Base-by-base conservation (phyloP, 163 green algal species). In the Trebouxiophyceae sp. region DNA sequence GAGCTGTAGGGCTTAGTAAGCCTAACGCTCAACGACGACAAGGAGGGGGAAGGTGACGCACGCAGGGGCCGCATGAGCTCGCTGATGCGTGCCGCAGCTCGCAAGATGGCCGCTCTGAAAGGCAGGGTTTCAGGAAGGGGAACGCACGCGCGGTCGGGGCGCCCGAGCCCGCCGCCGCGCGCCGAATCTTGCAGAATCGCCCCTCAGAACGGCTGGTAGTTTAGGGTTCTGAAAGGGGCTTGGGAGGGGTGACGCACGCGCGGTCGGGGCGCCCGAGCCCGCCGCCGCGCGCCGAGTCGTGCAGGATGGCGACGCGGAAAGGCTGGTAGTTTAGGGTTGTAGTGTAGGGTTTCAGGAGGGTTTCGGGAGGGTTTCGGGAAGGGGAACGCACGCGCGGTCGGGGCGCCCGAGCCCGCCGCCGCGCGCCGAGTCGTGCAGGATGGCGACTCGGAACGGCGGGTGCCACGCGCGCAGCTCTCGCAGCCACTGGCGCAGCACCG, bases 401-500 rank as follows among this genome's bases (percentile, higher is more conserved):
- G 60, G 60, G 3, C 60, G 44, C 6, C 44, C 26, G 2, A 26
- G 33, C 1, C 24, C 16, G 26, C 60, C 45, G 44, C 28, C 12
- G 27, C 45, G 27, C 44, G 39, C 27, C 12, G 44, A 59, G 28
- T 87, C 75, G 73, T 93, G 84, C 64, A 95, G 72, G 22, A 95
- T 79, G 23, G 73, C 71, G 5, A 91, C 81, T 0, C 78, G 62
- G 54, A 97, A 85, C 1, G 56, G 64, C 32, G 92, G 91, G 63
- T 88, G 87, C 90, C 91, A 97, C 0, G 56, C 60, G 22, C 81
- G 72, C 58, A 97, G 72, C 83, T 99, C 93, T 0, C 87, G 66
- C 71, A 95, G 75, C 93, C 93, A 99, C 82, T 98, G 93, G 2
- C 85, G 79, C 68, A 98, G 74, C 60, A 98, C 81, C 2, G 93